A percentile compares a stretch with the other conserved stretches of the same genome.
Conservation (phyloP, 2,329 filamentous ascomycete genomes). For the Conoideocrella luteorostrata region DNA sequence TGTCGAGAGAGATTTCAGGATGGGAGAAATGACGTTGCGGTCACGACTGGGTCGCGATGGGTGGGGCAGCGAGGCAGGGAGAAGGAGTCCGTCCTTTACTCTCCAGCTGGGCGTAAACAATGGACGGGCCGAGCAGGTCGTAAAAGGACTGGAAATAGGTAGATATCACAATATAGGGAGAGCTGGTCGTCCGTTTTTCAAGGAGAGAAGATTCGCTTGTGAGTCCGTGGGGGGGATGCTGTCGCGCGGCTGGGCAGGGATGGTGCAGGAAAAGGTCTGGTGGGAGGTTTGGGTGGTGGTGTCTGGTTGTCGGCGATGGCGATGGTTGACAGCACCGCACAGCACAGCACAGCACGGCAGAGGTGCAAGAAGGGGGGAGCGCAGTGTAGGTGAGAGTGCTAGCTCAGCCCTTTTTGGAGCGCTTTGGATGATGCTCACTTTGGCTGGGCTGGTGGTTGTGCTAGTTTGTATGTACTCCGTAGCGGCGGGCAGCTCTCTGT, state of each 20-base stretch:
- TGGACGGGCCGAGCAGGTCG: background rate
- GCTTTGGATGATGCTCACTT: too few relatives aligned
- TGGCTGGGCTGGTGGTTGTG: too few relatives aligned
- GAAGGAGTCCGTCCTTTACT: background rate
- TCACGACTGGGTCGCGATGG: constrained; percentile 14
- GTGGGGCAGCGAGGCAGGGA: constrained; percentile 13
- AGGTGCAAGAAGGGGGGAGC: background rate
- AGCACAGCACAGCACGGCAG: background rate
- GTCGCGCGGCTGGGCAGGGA: constrained; percentile 7
- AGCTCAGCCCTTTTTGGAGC: too few relatives aligned
- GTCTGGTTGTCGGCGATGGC: constrained; percentile 1
- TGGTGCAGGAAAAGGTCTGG: constrained; percentile 8
- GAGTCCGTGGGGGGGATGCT: constrained; percentile 3
- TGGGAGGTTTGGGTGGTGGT: background rate
- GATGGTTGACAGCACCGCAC: background rate
- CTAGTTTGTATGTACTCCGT: too few relatives aligned
- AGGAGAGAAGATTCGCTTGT: background rate
- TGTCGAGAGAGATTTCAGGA: constrained; percentile 14
- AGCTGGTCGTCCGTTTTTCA: background rate
- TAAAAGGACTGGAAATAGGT: background rate
- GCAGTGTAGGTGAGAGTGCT: too few relatives aligned
- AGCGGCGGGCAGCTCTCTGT: too few relatives aligned
- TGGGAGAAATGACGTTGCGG: constrained; percentile 24
- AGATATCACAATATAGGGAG: background rate
- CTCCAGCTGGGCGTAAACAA: background rate